Evolutionary conservation across 2,329 filamentous ascomycete species (phyloP).

Genomic region (Alternaria postmessia): DNA sequence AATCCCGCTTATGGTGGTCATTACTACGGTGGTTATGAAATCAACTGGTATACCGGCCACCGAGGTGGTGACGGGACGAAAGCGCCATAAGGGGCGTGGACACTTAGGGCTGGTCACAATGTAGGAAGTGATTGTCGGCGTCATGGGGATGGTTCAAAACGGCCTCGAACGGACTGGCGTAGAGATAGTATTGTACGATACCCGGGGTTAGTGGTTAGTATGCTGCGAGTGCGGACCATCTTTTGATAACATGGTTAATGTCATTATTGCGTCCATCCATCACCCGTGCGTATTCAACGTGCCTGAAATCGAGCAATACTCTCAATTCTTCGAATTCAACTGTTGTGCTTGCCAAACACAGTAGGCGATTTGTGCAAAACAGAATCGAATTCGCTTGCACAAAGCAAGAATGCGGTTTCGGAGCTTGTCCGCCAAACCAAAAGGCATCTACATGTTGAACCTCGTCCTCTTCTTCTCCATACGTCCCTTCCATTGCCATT

Average conservation of each 20-base stretch:
- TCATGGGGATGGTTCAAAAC: neutral
- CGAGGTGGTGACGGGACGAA: neutral
- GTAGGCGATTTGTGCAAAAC: neutral
- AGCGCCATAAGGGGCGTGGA: neutral
- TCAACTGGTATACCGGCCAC: neutral
- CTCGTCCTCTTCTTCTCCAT: constrained; percentile 95
- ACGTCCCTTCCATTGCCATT: constrained; percentile 96
- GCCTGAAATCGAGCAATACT: neutral
- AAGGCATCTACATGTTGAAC: constrained; percentile 77
- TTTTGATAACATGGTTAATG: neutral
- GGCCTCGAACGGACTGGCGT: neutral
- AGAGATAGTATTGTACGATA: constrained; percentile 5
- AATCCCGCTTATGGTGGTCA: neutral
- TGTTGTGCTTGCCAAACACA: neutral
- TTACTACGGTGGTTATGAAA: neutral
- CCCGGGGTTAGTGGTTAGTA: neutral
- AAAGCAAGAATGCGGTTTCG: neutral
- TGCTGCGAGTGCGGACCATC: neutral
- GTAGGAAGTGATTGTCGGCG: neutral
- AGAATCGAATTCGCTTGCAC: neutral
- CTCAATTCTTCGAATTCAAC: neutral
- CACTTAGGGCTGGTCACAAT: neutral
- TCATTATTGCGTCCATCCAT: neutral
- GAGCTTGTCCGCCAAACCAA: neutral
- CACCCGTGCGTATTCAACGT: neutral